These are phyloP conservation scores for Naumovozyma baii DNA, from an alignment of 805 yeast genomes.

Conservation along the genomic window DNA sequence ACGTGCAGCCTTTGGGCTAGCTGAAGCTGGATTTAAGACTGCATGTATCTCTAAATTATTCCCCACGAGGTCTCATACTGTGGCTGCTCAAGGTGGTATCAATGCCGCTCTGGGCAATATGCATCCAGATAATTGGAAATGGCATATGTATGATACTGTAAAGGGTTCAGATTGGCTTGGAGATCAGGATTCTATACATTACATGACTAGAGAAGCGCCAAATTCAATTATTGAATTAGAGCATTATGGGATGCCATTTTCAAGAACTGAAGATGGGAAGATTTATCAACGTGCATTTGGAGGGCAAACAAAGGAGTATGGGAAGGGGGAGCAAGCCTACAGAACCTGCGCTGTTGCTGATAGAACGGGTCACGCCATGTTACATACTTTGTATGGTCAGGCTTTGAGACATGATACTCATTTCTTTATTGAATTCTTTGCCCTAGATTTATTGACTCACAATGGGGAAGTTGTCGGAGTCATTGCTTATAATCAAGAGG, in stretches of 20 bases:
- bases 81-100: conserved; percentile 99
- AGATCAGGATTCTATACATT: conserved; percentile 98
- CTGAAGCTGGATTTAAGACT: conserved; percentile 93
- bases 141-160: conserved; percentile 99
- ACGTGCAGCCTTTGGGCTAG: conserved; percentile 96
- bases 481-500: conserved; percentile 96
- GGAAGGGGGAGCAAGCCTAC: conserved; percentile 98
- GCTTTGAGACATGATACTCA: conserved; percentile 94
- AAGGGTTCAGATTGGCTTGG: conserved; percentile 99
- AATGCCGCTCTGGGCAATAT: conserved; percentile 97
- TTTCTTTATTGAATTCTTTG: conserved; percentile 95
- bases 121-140: conserved; percentile 98
- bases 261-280: conserved; percentile 92
- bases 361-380: conserved; percentile 95
- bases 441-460: conserved; percentile 87
- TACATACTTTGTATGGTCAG: conserved; percentile 94
- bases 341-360: conserved; percentile 99
- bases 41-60: conserved; percentile 95
- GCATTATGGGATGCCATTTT: conserved; percentile 97
- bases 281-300: conserved; percentile 99
- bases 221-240: conserved; percentile 91
- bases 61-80: conserved; percentile 98
- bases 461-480: conserved; percentile 96
- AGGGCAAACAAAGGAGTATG: conserved; percentile 90
- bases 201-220: conserved; percentile 98